Base-by-base conservation (phyloP, 2,329 filamentous ascomycete species). In the Paracoccidioides lutzii region DNA sequence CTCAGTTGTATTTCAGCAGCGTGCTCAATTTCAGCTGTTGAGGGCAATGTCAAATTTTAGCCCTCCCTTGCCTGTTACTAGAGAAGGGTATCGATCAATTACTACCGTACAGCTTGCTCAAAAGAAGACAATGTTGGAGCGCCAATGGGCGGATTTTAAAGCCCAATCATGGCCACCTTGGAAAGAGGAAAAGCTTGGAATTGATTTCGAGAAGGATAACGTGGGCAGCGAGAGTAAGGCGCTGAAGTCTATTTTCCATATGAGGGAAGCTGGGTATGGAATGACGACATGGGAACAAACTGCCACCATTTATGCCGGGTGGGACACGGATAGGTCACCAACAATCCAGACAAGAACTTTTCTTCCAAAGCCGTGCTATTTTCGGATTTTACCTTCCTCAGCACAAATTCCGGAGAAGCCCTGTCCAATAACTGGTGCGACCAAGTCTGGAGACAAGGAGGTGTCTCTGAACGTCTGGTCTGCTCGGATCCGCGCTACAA, bases 111-210 rank as follows among this genome's bases (percentile, higher is more conserved):
- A 84, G 61, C 67, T 84, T 10, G 75, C 77, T 5, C 79, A 79
- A 55, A 70, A 69, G 45, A 84, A 84, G 65, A 82, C 80, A 0
- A 41, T 61, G 0, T 67, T 70, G 33, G 82, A 85, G 62, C 75
- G 70, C 33, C 73, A 79, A 57, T 84, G 80, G 75, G 81, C 81
- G 2, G 69, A 73, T 46, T 69, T 83, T 22, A 82, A 84, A 69
- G 75, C 79, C 2, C 69, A 75, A 7, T 81, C 79, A 6, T 85
- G 82, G 82, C 82, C 82, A 12, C 82, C 82, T 0, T 85, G 81
- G 81, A 83, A 82, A 65, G 76, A 81, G 63, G 77, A 81, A 49
- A 79, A 74, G 54, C 76, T 79, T 14, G 81, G 79, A 0, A 79
- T 84, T 63, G 81, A 85, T 62, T 74, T 75, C n/a, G 71, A 75